Conservation (phyloP, 352 stramenopile species). For the Phytophthora crassamura region DNA sequence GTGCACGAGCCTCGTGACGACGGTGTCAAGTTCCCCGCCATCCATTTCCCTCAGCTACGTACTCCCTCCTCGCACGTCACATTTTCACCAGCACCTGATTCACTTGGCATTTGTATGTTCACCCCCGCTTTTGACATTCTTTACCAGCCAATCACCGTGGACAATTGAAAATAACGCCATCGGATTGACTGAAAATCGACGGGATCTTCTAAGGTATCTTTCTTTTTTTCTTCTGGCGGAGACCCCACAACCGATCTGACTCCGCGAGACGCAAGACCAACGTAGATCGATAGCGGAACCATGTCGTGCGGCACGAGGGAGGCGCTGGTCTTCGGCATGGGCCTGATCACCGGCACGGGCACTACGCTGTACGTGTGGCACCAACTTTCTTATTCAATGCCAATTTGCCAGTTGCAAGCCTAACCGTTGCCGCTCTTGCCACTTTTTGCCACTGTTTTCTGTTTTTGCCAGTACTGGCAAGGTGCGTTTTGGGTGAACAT, state of each 20-base stretch:
- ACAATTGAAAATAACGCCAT: too few species aligned
- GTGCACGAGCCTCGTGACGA: slow-evolving; percentile 4
- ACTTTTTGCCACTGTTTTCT: slow-evolving; percentile 8
- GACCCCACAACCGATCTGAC: slow-evolving; percentile 19
- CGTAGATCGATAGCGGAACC: background rate
- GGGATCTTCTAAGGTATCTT: slow-evolving; percentile 30
- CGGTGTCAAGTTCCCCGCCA: slow-evolving; percentile 5
- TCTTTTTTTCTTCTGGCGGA: slow-evolving; percentile 9
- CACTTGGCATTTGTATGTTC: slow-evolving; percentile 9
- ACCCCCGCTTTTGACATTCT: background rate
- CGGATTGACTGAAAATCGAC: slow-evolving; percentile 19
- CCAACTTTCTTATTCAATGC: background rate
- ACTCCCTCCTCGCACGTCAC: slow-evolving; percentile 31
- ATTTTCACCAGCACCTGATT: slow-evolving; percentile 32
- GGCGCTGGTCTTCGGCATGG: slow-evolving; percentile 79
- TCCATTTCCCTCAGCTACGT: slow-evolving; percentile 18
- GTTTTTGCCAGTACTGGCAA: slow-evolving; percentile 63
- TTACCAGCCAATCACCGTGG: too few species aligned
- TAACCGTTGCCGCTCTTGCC: background rate
- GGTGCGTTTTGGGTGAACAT: slow-evolving; percentile 30
- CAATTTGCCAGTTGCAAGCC: background rate
- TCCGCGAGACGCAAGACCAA: slow-evolving; percentile 14
- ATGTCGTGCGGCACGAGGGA: slow-evolving; percentile 88
- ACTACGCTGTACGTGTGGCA: slow-evolving; percentile 74
- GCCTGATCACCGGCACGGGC: slow-evolving; percentile 83